Base-by-base conservation (phyloP, 805 yeast genomes). In the Candida krabiensis region DNA sequence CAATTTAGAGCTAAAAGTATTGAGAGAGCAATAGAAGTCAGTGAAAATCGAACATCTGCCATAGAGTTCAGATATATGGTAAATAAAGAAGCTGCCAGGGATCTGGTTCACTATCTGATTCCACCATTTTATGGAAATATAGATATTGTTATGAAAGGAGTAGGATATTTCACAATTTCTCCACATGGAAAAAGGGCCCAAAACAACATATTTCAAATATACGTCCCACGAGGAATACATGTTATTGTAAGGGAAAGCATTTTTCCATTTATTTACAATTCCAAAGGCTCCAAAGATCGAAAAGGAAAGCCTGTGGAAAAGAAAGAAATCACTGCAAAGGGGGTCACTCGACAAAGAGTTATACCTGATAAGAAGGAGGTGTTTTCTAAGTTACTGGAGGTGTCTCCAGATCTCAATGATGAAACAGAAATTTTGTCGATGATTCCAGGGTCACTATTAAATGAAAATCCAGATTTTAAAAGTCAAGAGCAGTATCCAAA, bases 81-180 rank as follows among this genome's bases (percentile, higher is more conserved):
- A 4, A 43, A 41, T 4, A 33, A 38, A 2, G 44, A 43, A 38
- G 66, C 68, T 21, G 53, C 50, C 26, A 48, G 55, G 1, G 53
- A 63, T 2, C 52, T 70, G 46, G 60, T 54, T 1, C 61, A 77
- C 40, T 80, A 71, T 44, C 66, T 75, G 2, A 66, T 85, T 3
- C 91, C 93, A 0, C 86, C 87, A n/a, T 84, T 84, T 49, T 66
- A 61, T 41, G 91, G 91, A 0, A 55, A 74, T 4, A 62, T 85
- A 8, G 95, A 85, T 50, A 50, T 85, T 19, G 83, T 85, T 2
- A 48, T 85, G 8, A 77, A 75, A 36, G 79, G 79, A 43, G 55
- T 80, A n/a, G 93, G 93, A 0, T 80, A 71, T 48, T 44, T 84
- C 2, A 73, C 77, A 25, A 56, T 85, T 12, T 70, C 69, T 5